phyloP scores from a whole-genome alignment of 1,139 yeast genomes.

The Spencermartinsiella ligniputridi region DNA sequence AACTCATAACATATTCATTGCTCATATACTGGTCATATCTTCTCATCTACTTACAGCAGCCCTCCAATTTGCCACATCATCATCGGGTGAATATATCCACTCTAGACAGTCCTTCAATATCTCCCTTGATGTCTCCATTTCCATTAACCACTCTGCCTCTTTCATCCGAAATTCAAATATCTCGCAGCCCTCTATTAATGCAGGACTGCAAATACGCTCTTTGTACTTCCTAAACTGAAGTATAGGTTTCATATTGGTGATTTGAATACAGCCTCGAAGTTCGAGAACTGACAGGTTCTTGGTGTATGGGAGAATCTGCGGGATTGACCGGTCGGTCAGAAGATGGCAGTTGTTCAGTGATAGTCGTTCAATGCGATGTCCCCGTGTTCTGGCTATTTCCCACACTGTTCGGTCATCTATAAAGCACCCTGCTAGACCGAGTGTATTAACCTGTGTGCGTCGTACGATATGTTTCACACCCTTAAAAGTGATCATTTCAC shows the following conservation, averaged over 20 bases:
- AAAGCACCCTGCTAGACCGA: slow-evolving; percentile 87
- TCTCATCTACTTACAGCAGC: background rate
- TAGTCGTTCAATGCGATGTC: slow-evolving; percentile 55
- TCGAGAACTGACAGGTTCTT: slow-evolving; percentile 70
- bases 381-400: slow-evolving; percentile 67
- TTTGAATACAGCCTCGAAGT: slow-evolving; percentile 55
- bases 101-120: slow-evolving; percentile 32
- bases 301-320: slow-evolving; percentile 56
- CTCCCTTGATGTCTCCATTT: slow-evolving; percentile 45
- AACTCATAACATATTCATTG: too few relatives aligned
- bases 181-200: slow-evolving; percentile 77
- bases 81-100: slow-evolving; percentile 34
- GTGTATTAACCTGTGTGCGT: slow-evolving; percentile 55
- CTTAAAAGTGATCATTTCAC: slow-evolving; percentile 66
- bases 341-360: slow-evolving; percentile 72
- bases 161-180: slow-evolving; percentile 54
- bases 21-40: too few relatives aligned
- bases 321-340: slow-evolving; percentile 63
- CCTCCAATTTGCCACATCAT: slow-evolving; percentile 15
- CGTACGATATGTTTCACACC: slow-evolving; percentile 56
- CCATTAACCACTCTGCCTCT: slow-evolving; percentile 58
- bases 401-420: slow-evolving; percentile 73
- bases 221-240: slow-evolving; percentile 65
- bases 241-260: slow-evolving; percentile 60
- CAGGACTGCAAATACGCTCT: slow-evolving; percentile 46